Conservation (phyloP, 768 basidiomycete species). For the Termitomyces sp. region DNA sequence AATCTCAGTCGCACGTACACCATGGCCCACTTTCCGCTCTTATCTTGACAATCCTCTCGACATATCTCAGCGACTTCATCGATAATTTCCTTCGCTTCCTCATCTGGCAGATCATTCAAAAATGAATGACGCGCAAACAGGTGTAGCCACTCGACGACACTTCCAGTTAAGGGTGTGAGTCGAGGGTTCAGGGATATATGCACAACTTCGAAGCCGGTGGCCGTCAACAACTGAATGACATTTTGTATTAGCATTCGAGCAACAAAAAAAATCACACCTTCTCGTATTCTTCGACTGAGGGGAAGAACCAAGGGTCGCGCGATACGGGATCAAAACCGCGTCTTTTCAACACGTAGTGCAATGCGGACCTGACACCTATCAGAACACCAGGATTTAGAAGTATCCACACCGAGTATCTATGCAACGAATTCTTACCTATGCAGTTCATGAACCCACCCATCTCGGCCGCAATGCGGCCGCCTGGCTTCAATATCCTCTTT, state of each 20-base stretch:
- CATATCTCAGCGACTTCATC: slow-evolving; percentile 57
- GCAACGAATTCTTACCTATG: slow-evolving; percentile 39
- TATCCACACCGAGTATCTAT: neutral
- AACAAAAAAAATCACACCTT: slow-evolving; percentile 29
- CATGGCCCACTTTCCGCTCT: slow-evolving; percentile 61
- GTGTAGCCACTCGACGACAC: slow-evolving; percentile 61
- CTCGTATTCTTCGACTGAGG: slow-evolving; percentile 63
- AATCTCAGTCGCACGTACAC: slow-evolving; percentile 74
- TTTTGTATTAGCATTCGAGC: neutral
- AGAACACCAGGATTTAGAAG: slow-evolving; percentile 6
- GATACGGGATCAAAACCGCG: slow-evolving; percentile 55
- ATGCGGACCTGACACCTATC: slow-evolving; percentile 54
- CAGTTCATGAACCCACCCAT: slow-evolving; percentile 78
- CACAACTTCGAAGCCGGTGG: slow-evolving; percentile 52
- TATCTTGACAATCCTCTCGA: slow-evolving; percentile 53
- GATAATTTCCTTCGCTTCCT: slow-evolving; percentile 58
- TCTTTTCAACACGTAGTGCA: slow-evolving; percentile 49
- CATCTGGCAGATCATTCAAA: slow-evolving; percentile 47
- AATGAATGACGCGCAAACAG: slow-evolving; percentile 64
- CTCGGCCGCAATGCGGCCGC: slow-evolving; percentile 72
- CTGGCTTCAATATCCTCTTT: slow-evolving; percentile 59
- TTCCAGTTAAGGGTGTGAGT: slow-evolving; percentile 47
- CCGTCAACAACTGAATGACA: slow-evolving; percentile 45
- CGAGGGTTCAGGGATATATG: slow-evolving; percentile 55
- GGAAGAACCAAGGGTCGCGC: slow-evolving; percentile 86